Evolutionary conservation across 345 rosid species (phyloP).

Genomic region (Heritiera fomes): DNA sequence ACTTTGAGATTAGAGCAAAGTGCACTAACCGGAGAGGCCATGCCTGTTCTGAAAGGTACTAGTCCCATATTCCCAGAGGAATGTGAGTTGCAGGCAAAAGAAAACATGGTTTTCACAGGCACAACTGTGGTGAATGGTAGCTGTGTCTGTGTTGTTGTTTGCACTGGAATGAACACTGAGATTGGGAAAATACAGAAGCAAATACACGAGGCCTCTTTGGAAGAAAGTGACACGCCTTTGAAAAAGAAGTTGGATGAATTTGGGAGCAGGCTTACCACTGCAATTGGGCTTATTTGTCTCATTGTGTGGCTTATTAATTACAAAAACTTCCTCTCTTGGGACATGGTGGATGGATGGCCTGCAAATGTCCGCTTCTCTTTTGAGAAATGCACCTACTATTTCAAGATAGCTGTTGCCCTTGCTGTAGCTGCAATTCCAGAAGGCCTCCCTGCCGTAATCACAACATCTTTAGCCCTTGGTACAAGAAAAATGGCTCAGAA

Average conservation of each 20-base stretch:
- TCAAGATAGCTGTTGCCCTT: conserved; percentile 90
- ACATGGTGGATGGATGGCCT: conserved; percentile 71
- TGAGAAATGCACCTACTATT: conserved; percentile 87
- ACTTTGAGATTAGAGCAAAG: conserved; percentile 89
- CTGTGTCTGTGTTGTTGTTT: conserved; percentile 60
- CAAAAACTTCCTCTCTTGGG: conserved; percentile 80
- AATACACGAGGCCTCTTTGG: conserved; percentile 81
- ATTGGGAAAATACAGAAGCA: conserved; percentile 89
- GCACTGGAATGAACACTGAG: conserved; percentile 88
- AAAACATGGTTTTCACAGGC: conserved; percentile 82
- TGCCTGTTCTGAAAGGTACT: conserved; percentile 81
- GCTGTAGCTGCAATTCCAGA: conserved; percentile 57
- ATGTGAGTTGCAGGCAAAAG: conserved; percentile 83
- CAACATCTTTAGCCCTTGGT: conserved; percentile 84
- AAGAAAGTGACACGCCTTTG: conserved; percentile 80
- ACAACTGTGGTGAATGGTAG: conserved; percentile 86
- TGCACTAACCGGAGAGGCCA: conserved; percentile 87
- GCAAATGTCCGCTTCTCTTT: conserved; percentile 67
- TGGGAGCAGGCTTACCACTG: conserved; percentile 72
- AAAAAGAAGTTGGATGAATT: conserved; percentile 90
- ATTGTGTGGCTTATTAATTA: conserved; percentile 84
- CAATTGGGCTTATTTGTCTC: conserved; percentile 75
- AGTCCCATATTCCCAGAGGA: conserved; percentile 51
- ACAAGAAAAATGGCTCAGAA: conserved; percentile 95
- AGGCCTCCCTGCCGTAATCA: conserved; percentile 77